A percentile compares a stretch with the other conserved stretches of the same genome.
Conservation (phyloP, 108 stramenopile genomes). For the Epithemia pelagica region DNA sequence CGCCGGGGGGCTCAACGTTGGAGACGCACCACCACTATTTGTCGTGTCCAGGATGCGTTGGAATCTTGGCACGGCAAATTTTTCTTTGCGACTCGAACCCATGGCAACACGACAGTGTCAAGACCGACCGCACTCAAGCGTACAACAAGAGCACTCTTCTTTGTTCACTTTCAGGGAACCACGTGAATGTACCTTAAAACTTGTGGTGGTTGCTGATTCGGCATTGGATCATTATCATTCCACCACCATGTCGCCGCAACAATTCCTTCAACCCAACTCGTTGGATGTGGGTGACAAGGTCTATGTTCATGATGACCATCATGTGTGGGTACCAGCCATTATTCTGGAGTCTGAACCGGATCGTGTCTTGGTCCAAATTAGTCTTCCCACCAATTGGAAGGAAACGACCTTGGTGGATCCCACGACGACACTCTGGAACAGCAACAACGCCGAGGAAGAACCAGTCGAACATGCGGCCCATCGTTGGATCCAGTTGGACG, state of each 20-base stretch:
- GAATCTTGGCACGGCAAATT: no score
- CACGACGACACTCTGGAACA: not conserved
- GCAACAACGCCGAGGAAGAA: slow-evolving; percentile 4
- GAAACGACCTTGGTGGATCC: slow-evolving; percentile 29
- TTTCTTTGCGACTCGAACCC: no score
- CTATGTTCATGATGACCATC: slow-evolving; percentile 50
- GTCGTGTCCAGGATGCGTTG: no score
- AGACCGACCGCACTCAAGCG: no score
- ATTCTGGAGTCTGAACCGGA: slow-evolving; percentile 34
- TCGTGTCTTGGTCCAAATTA: slow-evolving; percentile 34
- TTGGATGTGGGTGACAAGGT: slow-evolving; percentile 22
- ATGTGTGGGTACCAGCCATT: slow-evolving; percentile 67
- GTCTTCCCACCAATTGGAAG: slow-evolving; percentile 44
- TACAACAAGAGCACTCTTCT: no score
- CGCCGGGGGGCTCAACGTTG: no score
- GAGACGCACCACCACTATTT: no score
- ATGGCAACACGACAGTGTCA: no score
- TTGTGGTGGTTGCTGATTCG: no score
- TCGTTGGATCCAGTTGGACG: slow-evolving; percentile 32
- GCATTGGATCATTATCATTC: no score
- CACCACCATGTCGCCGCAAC: not conserved
- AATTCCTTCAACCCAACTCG: not conserved
- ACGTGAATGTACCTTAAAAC: no score
- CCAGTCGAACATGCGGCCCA: slow-evolving; percentile 3
- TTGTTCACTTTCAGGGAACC: no score